Conservation (phyloP, 192 early-diverging fungal genomes). For the Coemansia sp. region DNA sequence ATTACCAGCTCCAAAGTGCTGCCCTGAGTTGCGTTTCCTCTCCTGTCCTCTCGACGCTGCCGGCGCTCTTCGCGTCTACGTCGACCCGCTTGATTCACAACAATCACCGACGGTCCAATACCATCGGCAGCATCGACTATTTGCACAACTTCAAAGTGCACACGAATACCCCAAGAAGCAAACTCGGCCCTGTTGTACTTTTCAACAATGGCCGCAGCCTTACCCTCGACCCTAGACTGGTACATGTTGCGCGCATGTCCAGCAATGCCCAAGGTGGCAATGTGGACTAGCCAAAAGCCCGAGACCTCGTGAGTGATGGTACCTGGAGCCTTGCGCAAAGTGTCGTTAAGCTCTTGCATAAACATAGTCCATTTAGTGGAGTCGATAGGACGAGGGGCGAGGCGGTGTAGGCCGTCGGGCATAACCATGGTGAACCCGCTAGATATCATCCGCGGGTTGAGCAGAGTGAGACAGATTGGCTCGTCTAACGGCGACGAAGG, state of each 20-base stretch:
- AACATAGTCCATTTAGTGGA: conserved; percentile 16
- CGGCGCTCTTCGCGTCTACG: neutral
- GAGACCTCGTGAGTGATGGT: conserved; percentile 19
- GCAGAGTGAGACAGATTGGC: conserved; percentile 11
- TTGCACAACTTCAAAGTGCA: conserved; percentile 3
- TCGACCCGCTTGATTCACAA: neutral
- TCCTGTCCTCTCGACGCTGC: neutral
- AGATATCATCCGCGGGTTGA: conserved; percentile 23
- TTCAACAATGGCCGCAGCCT: conserved; percentile 24
- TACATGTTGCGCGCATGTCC: conserved; percentile 16
- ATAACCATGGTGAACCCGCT: conserved; percentile 30
- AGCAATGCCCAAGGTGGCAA: conserved; percentile 30
- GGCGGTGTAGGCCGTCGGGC: conserved; percentile 9
- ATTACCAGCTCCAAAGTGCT: conserved; percentile 5
- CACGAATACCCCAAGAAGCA: conserved; percentile 21
- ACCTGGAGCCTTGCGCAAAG: conserved; percentile 26
- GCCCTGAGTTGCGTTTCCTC: neutral
- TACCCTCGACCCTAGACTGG: conserved; percentile 5
- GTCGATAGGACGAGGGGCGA: conserved; percentile 9
- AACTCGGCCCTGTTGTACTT: conserved; percentile 30
- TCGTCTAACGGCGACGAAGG: neutral
- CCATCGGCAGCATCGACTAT: neutral
- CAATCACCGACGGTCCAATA: neutral
- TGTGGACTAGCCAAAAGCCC: conserved; percentile 24
- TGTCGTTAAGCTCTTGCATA: conserved; percentile 32